These are phyloP conservation scores for Dactylellina haptotyla DNA, from an alignment of 2,329 filamentous ascomycete species.

Conservation along the genomic window DNA sequence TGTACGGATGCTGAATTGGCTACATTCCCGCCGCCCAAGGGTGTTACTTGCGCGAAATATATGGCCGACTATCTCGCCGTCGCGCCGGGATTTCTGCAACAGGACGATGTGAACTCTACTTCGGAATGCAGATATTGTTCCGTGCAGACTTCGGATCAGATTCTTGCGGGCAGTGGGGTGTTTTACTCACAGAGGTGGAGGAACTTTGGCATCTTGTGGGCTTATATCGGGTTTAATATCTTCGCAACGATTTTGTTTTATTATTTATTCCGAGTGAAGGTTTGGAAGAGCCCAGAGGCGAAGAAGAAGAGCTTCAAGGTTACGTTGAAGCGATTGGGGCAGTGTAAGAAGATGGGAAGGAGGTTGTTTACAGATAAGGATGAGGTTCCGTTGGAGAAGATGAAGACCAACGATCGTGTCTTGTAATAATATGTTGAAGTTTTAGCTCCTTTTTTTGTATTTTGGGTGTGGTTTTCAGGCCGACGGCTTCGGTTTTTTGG, in stretches of 20 bases:
- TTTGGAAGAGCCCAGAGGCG: slow-evolving; percentile 42
- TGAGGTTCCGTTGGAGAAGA: slow-evolving; percentile 40
- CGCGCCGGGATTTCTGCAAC: slow-evolving; percentile 76
- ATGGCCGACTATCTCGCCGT: slow-evolving; percentile 74
- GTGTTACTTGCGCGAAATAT: slow-evolving; percentile 77
- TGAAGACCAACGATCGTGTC: slow-evolving; percentile 42
- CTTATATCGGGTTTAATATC: slow-evolving; percentile 70
- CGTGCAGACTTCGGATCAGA: slow-evolving; percentile 66
- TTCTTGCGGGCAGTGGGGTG: slow-evolving; percentile 65
- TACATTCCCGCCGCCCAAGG: slow-evolving; percentile 72
- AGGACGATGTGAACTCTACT: slow-evolving; percentile 66
- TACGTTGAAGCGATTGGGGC: slow-evolving; percentile 26
- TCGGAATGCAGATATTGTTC: slow-evolving; percentile 78
- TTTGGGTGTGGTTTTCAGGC: too few species aligned
- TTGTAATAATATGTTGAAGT: background rate
- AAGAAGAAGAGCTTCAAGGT: slow-evolving; percentile 35
- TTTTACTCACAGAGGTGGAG: slow-evolving; percentile 72
- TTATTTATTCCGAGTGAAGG: slow-evolving; percentile 65
- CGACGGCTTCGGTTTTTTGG: too few species aligned
- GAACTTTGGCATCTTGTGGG: slow-evolving; percentile 73
- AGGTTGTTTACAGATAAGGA: slow-evolving; percentile 44
- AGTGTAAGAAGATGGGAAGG: slow-evolving; percentile 20
- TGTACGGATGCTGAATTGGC: slow-evolving; percentile 74
- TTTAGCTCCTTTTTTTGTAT: background rate
- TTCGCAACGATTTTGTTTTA: slow-evolving; percentile 68